Evolutionary conservation across 176 grass and related monocot genomes (phyloP).

Genomic region (Elaeis guineensis): DNA sequence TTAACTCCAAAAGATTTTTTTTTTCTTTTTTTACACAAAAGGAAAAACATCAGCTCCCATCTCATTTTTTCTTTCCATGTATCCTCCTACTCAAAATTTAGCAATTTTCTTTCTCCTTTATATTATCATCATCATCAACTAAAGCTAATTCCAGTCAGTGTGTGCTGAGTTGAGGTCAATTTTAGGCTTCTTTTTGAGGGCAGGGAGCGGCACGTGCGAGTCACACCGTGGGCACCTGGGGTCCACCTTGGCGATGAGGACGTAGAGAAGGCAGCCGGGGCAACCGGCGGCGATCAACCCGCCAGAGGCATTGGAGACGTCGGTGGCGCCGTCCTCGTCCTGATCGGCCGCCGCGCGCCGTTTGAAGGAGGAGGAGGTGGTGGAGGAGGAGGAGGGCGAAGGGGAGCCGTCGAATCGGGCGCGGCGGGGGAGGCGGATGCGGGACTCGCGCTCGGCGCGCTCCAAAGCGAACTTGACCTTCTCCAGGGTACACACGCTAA

Average conservation of each 20-base stretch:
- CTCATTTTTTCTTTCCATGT: too few relatives aligned
- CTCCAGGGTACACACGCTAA: conserved; percentile 91
- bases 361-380: conserved; percentile 54
- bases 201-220: conserved; percentile 42
- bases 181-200: conserved; percentile 44
- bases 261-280: conserved; percentile 84
- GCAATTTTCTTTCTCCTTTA: too few relatives aligned
- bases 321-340: conserved; percentile 36
- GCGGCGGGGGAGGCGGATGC: conserved; percentile 31
- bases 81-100: too few relatives aligned
- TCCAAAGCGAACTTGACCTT: conserved; percentile 72
- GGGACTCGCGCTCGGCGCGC: conserved; percentile 61
- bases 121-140: too few relatives aligned
- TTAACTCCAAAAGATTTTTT: too few relatives aligned
- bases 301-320: conserved; percentile 49
- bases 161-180: conserved; percentile 42
- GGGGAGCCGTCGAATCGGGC: conserved; percentile 16
- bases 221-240: conserved; percentile 79
- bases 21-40: too few relatives aligned
- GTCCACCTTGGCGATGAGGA: conserved; percentile 70
- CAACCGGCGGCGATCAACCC: conserved; percentile 79
- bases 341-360: conserved; percentile 24
- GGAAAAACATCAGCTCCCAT: too few relatives aligned
- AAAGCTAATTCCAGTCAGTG: too few relatives aligned
- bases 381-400: conserved; percentile 47